A percentile compares a stretch with the other conserved stretches of the same genome.
These are phyloP conservation scores for Volvox reticuliferus DNA, from an alignment of 139 green algal genomes.

Conservation along the genomic window DNA sequence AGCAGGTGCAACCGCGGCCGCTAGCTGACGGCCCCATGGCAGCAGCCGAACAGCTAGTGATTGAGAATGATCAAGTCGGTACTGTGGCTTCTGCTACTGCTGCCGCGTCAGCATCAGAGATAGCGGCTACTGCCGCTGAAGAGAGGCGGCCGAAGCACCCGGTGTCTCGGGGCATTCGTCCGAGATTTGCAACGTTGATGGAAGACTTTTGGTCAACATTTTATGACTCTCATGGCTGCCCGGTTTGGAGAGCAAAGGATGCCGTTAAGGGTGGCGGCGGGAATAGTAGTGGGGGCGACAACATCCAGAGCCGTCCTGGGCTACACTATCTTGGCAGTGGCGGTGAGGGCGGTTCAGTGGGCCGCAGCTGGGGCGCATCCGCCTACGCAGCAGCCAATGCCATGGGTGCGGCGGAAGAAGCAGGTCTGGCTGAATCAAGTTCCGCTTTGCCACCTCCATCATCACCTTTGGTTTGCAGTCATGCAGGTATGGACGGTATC, in stretches of 20 bases:
- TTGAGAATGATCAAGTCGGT: too few relatives aligned
- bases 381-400: too few relatives aligned
- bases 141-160: background rate
- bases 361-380: too few relatives aligned
- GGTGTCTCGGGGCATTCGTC: conserved; percentile 24
- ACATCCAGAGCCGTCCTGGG: background rate
- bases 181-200: conserved; percentile 59
- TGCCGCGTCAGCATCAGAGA: background rate
- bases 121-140: background rate
- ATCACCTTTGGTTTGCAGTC: conserved; percentile 35
- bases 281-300: background rate
- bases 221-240: conserved; percentile 67
- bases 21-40: too few relatives aligned
- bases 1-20: too few relatives aligned
- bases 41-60: too few relatives aligned
- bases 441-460: background rate
- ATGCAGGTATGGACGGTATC: conserved; percentile 14
- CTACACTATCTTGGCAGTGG: background rate
- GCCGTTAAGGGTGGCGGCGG: background rate
- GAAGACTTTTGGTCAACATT: conserved; percentile 69
- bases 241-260: background rate
- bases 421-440: too few relatives aligned
- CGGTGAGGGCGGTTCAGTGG: background rate
- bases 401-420: too few relatives aligned
- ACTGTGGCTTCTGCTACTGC: background rate